These are phyloP conservation scores for Corymbia citriodora DNA, from an alignment of 441 rosid genomes.

Conservation along the genomic window DNA sequence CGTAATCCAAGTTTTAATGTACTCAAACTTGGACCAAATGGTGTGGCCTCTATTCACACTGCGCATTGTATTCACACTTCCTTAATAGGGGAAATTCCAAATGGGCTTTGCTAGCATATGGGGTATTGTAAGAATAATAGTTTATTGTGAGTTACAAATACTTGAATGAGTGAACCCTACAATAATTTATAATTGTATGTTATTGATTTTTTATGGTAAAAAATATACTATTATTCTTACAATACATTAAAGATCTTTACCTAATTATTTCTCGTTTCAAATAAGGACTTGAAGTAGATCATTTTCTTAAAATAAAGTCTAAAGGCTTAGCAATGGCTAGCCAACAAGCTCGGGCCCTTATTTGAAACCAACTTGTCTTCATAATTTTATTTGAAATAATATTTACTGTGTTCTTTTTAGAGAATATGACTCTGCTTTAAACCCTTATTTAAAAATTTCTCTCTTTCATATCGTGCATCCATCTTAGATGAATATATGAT, in stretches of 20 bases:
- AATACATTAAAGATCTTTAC: no score
- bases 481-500: not conserved
- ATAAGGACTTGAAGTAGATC: no score
- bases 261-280: no score
- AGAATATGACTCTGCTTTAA: fast-evolving
- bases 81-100: no score
- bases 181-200: no score
- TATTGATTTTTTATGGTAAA: no score
- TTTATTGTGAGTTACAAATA: no score
- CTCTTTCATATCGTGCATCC: not conserved
- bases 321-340: not conserved
- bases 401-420: fast-evolving
- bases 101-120: no score
- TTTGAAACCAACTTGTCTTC: fast-evolving
- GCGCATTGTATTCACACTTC: not conserved
- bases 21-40: not conserved
- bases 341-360: fast-evolving
- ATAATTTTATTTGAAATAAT: no score
- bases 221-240: no score
- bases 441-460: not conserved
- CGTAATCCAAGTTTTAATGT: not conserved
- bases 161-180: no score
- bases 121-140: no score
- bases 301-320: not conserved
- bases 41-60: not conserved